phyloP scores from a whole-genome alignment of 2,329 filamentous ascomycete species.

The Aspergillus aculeatinus region DNA sequence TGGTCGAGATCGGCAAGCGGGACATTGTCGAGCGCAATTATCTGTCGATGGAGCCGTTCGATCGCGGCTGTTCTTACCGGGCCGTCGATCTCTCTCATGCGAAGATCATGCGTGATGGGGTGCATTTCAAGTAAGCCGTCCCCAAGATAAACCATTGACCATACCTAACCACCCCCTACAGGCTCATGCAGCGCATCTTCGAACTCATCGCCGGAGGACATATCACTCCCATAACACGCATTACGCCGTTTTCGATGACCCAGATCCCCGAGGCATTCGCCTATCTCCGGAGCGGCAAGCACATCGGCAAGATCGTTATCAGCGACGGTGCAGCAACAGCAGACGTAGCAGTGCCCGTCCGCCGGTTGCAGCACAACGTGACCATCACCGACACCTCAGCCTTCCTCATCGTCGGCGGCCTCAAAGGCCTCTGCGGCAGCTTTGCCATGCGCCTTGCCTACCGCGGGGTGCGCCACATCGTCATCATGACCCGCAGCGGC shows the following conservation, averaged over 20 bases:
- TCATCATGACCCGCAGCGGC: conserved; percentile 13
- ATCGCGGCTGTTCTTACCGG: conserved; percentile 14
- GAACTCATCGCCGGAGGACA: not conserved
- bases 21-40: conserved; percentile 15
- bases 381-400: not conserved
- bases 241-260: conserved; percentile 3
- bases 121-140: not conserved
- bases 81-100: conserved; percentile 18
- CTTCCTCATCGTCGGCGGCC: conserved; percentile 15
- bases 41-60: conserved; percentile 18
- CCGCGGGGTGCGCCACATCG: conserved; percentile 8
- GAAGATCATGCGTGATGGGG: not conserved
- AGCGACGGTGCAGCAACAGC: conserved; percentile 11
- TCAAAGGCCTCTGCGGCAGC: conserved; percentile 15
- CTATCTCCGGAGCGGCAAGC: conserved; percentile 34
- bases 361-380: not conserved
- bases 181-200: conserved; percentile 8
- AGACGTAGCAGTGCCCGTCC: not conserved
- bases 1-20: conserved; percentile 24
- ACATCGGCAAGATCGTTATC: conserved; percentile 44
- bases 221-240: conserved; percentile 6
- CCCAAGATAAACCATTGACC: not conserved
- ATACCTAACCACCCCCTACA: not conserved
- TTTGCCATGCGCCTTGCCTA: conserved; percentile 10
- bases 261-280: conserved; percentile 24